Evolutionary conservation across 2,329 filamentous ascomycete genomes (phyloP).

Genomic region (Colletotrichum sojae): DNA sequence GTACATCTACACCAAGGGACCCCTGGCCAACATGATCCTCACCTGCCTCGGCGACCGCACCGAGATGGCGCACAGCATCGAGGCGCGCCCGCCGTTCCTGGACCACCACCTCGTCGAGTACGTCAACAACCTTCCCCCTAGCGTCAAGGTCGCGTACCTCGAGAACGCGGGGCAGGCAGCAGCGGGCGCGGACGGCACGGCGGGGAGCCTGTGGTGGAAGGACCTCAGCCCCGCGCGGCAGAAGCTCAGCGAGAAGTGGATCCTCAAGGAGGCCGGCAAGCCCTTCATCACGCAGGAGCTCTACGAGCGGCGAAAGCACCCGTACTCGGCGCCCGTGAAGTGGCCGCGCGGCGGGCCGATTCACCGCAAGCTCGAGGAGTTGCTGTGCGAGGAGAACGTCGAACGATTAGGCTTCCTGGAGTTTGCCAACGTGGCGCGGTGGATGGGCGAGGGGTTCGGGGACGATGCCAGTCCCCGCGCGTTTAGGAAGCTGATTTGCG

Average conservation of each 20-base stretch:
- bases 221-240: constrained; percentile 34
- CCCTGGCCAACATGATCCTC: constrained; percentile 48
- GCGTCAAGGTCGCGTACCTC: constrained; percentile 45
- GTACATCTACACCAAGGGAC: constrained; percentile 46
- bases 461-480: constrained; percentile 48
- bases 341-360: constrained; percentile 60
- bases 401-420: constrained; percentile 57
- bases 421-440: constrained; percentile 51
- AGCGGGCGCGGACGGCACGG: neutral
- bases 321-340: constrained; percentile 61
- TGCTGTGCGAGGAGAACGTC: constrained; percentile 55
- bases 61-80: constrained; percentile 55
- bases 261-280: constrained; percentile 60
- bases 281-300: constrained; percentile 62
- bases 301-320: constrained; percentile 64
- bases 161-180: constrained; percentile 3
- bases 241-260: constrained; percentile 62
- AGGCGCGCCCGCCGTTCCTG: constrained; percentile 53
- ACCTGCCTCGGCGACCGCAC: constrained; percentile 50
- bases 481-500: constrained; percentile 32
- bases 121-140: constrained; percentile 49
- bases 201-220: constrained; percentile 58
- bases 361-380: constrained; percentile 49
- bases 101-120: constrained; percentile 51
- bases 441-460: constrained; percentile 56